Conservation (phyloP, 2,329 filamentous ascomycete genomes). For the Plenodomus lindquistii region DNA sequence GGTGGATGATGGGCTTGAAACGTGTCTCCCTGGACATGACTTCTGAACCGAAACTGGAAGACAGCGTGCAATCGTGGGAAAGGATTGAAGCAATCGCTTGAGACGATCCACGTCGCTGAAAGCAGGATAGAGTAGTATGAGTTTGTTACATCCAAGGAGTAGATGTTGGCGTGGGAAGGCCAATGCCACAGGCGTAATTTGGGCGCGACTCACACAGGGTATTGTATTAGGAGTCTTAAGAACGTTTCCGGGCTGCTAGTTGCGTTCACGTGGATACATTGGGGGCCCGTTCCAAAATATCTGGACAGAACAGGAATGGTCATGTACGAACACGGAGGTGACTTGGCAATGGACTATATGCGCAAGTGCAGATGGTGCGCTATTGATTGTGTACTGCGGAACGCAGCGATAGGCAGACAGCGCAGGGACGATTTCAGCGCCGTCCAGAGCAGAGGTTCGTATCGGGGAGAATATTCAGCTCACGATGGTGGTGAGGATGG, state of each 20-base stretch:
- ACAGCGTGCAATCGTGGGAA: constrained; percentile 53
- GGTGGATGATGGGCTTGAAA: constrained; percentile 88
- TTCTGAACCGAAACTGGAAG: constrained; percentile 44
- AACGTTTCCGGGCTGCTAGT: not conserved
- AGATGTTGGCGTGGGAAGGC: not conserved
- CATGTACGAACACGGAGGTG: not conserved
- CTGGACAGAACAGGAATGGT: not conserved
- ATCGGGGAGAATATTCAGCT: constrained; percentile 9
- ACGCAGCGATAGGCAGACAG: not conserved
- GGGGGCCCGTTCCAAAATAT: not conserved
- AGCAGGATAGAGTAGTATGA: not conserved
- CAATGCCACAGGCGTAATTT: constrained; percentile 8
- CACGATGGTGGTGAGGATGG: constrained; percentile 10
- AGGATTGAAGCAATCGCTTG: constrained; percentile 43
- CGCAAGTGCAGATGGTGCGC: not conserved
- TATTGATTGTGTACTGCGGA: not conserved
- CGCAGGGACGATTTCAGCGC: not conserved
- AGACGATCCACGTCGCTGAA: not conserved
- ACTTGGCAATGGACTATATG: constrained; percentile 1
- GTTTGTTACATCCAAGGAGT: not conserved
- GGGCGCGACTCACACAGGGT: not conserved
- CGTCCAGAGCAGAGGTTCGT: not conserved
- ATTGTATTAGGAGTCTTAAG: not conserved
- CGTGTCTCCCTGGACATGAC: constrained; percentile 51
- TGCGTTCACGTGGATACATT: not conserved